phyloP scores from a whole-genome alignment of 176 grass and related monocot genomes.

The Bonia amplexicaulis region DNA sequence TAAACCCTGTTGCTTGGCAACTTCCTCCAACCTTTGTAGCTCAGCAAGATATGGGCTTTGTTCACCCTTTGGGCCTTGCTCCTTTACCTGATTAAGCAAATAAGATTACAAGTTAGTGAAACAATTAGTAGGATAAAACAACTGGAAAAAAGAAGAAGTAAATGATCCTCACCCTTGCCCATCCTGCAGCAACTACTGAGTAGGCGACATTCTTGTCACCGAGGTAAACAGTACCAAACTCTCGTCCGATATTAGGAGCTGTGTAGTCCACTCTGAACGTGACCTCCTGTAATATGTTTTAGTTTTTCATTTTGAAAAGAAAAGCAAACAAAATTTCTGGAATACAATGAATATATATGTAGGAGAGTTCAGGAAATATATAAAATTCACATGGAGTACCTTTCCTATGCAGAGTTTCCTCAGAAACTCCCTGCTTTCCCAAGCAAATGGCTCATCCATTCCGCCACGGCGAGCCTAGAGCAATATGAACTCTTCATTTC shows the following conservation, averaged over 20 bases:
- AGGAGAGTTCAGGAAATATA: neutral
- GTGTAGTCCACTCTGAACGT: constrained; percentile 88
- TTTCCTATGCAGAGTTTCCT: constrained; percentile 88
- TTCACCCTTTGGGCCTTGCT: constrained; percentile 76
- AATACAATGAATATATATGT: neutral
- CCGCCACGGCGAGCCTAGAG: constrained; percentile 79
- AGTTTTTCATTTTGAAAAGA: neutral
- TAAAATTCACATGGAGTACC: constrained; percentile 35
- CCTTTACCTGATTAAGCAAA: constrained; percentile 57
- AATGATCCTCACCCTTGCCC: constrained; percentile 63
- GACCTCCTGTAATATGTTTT: constrained; percentile 61
- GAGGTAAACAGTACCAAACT: constrained; percentile 91
- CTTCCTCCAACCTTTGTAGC: constrained; percentile 66
- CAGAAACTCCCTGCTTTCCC: constrained; percentile 86
- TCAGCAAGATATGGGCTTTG: constrained; percentile 62
- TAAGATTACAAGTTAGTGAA: constrained; percentile 14
- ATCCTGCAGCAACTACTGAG: constrained; percentile 78
- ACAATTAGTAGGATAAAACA: neutral
- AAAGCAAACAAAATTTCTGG: neutral
- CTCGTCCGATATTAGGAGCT: constrained; percentile 78
- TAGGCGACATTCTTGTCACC: constrained; percentile 81
- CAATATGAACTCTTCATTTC: constrained; percentile 17
- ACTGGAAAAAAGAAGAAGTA: neutral
- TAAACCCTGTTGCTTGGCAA: constrained; percentile 83
- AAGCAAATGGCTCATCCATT: constrained; percentile 95